Percentiles rank a stretch among this genome's conserved stretches.
Conservation (phyloP, 306 rosid species). For the Luffa acutangula region DNA sequence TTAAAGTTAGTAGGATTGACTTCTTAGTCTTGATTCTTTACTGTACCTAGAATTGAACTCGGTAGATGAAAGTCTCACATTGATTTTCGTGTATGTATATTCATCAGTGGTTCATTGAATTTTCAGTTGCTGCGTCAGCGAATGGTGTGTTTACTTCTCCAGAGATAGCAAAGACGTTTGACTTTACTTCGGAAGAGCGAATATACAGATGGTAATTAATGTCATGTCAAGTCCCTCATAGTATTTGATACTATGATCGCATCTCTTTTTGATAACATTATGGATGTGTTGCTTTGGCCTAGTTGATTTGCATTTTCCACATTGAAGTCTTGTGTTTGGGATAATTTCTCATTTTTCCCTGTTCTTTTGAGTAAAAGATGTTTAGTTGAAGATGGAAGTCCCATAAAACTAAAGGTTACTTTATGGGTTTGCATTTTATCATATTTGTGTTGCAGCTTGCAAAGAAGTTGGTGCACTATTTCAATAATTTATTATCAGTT, state of each 20-base stretch:
- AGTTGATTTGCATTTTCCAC: background rate
- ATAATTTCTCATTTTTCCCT: background rate
- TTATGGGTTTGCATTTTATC: background rate
- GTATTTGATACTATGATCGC: background rate
- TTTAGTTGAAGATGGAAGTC: background rate
- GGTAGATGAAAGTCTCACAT: background rate
- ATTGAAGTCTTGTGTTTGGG: background rate
- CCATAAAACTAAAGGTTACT: background rate
- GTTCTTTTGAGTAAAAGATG: background rate
- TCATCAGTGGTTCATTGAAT: background rate
- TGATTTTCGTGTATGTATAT: background rate
- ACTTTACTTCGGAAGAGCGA: constrained; percentile 69
- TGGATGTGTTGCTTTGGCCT: background rate
- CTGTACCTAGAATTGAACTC: background rate
- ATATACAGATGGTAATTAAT: constrained; percentile 66
- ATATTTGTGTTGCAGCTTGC: background rate
- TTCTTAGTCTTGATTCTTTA: background rate
- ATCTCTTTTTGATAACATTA: background rate
- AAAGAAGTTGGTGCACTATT: background rate
- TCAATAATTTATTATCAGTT: background rate
- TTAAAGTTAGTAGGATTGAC: background rate
- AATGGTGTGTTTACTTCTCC: constrained; percentile 70
- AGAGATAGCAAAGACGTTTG: constrained; percentile 64
- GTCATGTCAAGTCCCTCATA: background rate
- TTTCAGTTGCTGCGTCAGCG: constrained; percentile 66